Conservation (phyloP, 2,329 filamentous ascomycete species). For the Cordyceps cicadae region DNA sequence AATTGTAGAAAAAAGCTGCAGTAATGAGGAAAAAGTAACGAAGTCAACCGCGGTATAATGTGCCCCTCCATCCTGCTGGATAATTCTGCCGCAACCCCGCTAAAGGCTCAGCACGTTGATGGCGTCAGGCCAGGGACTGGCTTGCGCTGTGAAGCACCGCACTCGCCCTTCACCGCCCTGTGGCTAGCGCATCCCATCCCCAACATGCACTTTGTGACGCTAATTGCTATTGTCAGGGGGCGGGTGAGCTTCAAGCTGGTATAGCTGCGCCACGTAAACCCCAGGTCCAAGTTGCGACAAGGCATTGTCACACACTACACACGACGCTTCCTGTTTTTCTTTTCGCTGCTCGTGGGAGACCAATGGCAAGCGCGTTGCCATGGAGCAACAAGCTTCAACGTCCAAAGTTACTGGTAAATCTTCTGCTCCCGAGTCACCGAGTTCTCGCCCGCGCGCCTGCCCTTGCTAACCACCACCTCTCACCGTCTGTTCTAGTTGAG, state of each 20-base stretch:
- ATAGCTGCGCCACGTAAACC: background rate
- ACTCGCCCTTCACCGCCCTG: background rate
- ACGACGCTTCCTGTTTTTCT: background rate
- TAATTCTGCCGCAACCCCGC: constrained; percentile 20
- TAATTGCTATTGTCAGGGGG: background rate
- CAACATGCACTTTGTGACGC: background rate
- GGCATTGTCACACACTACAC: background rate
- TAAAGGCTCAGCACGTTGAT: constrained; percentile 4
- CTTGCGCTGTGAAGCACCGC: background rate
- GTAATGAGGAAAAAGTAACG: background rate
- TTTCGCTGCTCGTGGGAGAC: background rate
- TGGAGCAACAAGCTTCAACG: constrained; percentile 61
- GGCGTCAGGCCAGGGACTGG: constrained; percentile 4
- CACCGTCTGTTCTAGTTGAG: constrained; percentile 56
- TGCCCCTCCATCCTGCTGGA: constrained; percentile 12
- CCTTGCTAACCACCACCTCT: background rate
- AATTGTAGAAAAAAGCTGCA: background rate
- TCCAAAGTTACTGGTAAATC: constrained; percentile 67
- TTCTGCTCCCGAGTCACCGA: background rate
- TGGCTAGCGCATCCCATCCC: constrained; percentile 1
- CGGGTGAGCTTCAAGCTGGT: background rate
- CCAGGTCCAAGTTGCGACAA: constrained; percentile 2
- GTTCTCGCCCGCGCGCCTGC: too few species aligned
- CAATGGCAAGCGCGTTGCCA: constrained; percentile 26
- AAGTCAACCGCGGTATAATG: background rate